Conservation (phyloP, 2,329 filamentous ascomycete species). For the Colletotrichum sp. region DNA sequence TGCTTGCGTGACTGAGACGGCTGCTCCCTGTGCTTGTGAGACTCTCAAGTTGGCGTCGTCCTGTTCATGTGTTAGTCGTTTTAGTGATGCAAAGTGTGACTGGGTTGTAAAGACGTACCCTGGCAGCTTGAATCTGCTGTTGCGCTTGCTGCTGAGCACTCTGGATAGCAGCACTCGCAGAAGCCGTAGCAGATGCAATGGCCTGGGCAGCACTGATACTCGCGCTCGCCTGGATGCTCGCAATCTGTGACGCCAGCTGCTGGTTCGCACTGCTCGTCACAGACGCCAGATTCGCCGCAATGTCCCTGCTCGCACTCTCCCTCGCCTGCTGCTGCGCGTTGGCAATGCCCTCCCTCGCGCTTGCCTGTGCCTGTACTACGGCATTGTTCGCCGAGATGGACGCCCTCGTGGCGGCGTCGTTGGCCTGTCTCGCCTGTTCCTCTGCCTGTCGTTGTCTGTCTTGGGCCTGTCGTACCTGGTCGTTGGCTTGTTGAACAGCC, state of each 20-base stretch:
- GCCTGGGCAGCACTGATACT: slow-evolving; percentile 27
- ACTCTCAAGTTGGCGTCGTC: slow-evolving; percentile 33
- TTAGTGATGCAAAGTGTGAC: no score
- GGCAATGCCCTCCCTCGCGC: slow-evolving; percentile 16
- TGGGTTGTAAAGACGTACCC: background rate
- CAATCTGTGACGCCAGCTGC: slow-evolving; percentile 30
- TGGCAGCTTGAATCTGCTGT: slow-evolving; percentile 8
- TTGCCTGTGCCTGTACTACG: slow-evolving; percentile 21
- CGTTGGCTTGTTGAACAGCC: slow-evolving; percentile 27
- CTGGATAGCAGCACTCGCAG: slow-evolving; percentile 24
- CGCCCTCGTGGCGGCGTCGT: slow-evolving; percentile 27
- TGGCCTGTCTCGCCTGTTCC: slow-evolving; percentile 23
- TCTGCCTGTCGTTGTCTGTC: slow-evolving; percentile 25
- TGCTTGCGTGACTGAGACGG: slow-evolving; percentile 45
- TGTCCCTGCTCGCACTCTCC: slow-evolving; percentile 24
- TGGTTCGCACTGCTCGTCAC: slow-evolving; percentile 31
- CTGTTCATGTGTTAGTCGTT: background rate
- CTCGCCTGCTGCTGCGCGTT: slow-evolving; percentile 24
- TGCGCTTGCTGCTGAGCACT: slow-evolving; percentile 16
- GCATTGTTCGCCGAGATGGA: slow-evolving; percentile 26
- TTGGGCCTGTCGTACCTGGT: slow-evolving; percentile 26
- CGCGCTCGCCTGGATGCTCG: slow-evolving; percentile 24
- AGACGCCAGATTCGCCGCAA: slow-evolving; percentile 23
- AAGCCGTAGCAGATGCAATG: slow-evolving; percentile 30
- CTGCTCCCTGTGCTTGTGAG: slow-evolving; percentile 38